Base-by-base conservation (phyloP, 495 filamentous ascomycete genomes). In the Pseudevernia furfuracea region DNA sequence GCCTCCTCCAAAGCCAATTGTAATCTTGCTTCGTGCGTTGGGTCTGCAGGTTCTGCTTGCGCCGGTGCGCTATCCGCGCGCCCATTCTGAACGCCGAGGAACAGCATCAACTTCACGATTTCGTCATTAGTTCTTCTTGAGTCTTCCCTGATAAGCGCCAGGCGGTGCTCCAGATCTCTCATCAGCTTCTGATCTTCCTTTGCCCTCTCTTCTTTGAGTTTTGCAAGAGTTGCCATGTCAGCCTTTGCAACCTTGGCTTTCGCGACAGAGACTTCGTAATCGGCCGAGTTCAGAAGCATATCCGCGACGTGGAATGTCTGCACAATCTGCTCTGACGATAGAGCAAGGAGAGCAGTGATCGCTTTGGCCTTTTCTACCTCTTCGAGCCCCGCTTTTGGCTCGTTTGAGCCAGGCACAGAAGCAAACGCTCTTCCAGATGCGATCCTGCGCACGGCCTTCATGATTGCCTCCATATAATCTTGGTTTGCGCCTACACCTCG, bases 211-310 rank as follows among this genome's bases (percentile, higher is more conserved):
- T 71, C 74, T 34, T 77, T 73, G 6, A 82, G 73, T 48, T 73
- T 78, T 30, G 69, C 69, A 62, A 82, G 78, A 21, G 79, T 74
- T 19, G 77, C 74, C 30, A 70, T 48, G 4, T 82, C 79, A 8
- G 79, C 72, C 41, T 76, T 74, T 37, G 78, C 71, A 67, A 80
- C 77, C 34, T 74, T 77, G 14, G 80, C 81, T 64, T 81, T 79
- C 38, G 81, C 80, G 36, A 81, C 78, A 36, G 81, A 81, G 36
- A 83, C 73, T 57, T 76, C 73, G 66, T 83, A 83, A 65, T 83
- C 81, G 15, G 80, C 80, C 53, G 80, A 74, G 67, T 82, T 82
- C 59, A 83, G 75, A 8, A 74, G 70, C 65, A 77, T 74, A 58
- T 82, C 81, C 15, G 78, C 81, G 11, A 75, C 68, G 44, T 77